Evolutionary conservation across 352 stramenopile species (phyloP), one percentile per base, ranked within the genome.

Genomic region (Phytopythium litorale): DNA sequence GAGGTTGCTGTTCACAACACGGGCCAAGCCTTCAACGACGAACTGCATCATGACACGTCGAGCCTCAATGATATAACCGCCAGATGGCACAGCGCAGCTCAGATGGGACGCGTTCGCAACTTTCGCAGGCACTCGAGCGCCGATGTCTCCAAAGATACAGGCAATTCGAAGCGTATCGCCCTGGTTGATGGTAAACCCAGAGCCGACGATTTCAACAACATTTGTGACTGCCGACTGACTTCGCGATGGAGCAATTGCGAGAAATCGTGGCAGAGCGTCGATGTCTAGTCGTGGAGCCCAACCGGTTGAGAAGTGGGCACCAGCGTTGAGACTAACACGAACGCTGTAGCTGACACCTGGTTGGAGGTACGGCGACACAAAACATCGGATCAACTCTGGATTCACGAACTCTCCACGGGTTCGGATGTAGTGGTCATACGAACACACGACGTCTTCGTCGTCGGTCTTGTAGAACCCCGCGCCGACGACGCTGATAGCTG

Each of bases 251-350:
- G 15, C 46, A 7, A 73, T 48, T 3, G 19, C 54, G 1, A 60
- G 7, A 19, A 82, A 78, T 5, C 32, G 66, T 32, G 74, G 74
- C 2, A 67, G 25, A 0, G 60, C 49, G 38, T 71, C 76, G 8
- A 82, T 50, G 40, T 50, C 23, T 2, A 66, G 64, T 0, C 63
- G 42, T 1, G 58, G 53, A 11, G 35, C 25, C 15, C 35, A 40
- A 3, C 38, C 60, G 2, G 42, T 55, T 6, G 72, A 79, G 13
- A 67, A 63, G 48, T 82, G 69, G 1, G 37, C 49, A 2, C 70
- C 64, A 2, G 65, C 68, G 38, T 82, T 82, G 1, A 82, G 42
- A 43, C 71, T 82, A 25, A 82, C 21, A 0, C 49, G 58, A 28
- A 79, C 12, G 0, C 61, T 28, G 56, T 78, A 79, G 21, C 63